phyloP scores from a whole-genome alignment of 2,329 filamentous ascomycete genomes.

The Lachnellula arida region DNA sequence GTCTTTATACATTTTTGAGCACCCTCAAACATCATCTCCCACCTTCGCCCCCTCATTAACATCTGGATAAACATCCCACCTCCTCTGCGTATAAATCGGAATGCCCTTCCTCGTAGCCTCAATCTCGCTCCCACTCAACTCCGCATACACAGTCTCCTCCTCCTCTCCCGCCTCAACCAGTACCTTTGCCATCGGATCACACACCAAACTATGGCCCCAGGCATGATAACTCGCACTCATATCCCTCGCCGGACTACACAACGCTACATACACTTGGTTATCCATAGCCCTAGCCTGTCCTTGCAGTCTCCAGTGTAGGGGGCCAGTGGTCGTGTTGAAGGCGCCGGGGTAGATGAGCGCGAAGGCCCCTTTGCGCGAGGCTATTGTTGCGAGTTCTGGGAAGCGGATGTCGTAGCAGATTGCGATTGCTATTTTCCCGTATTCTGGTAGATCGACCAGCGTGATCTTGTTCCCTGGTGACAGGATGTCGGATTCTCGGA shows the following conservation, averaged over 20 bases:
- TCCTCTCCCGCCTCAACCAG: slow-evolving; percentile 71
- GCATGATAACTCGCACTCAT: slow-evolving; percentile 75
- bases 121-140: slow-evolving; percentile 64
- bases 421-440: slow-evolving; percentile 79
- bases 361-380: slow-evolving; percentile 81
- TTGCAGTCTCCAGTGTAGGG: slow-evolving; percentile 83
- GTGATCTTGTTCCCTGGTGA: slow-evolving; percentile 81
- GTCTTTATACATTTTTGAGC: neutral
- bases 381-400: slow-evolving; percentile 86
- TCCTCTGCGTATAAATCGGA: slow-evolving; percentile 75
- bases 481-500: slow-evolving; percentile 86
- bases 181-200: slow-evolving; percentile 83
- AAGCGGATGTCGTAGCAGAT: slow-evolving; percentile 99
- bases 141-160: slow-evolving; percentile 71
- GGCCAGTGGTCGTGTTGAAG: slow-evolving; percentile 91
- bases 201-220: slow-evolving; percentile 86
- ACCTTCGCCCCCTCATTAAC: slow-evolving; percentile 56
- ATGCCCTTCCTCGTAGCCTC: slow-evolving; percentile 75
- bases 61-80: slow-evolving; percentile 95
- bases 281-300: slow-evolving; percentile 82
- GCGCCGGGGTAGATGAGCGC: slow-evolving; percentile 90
- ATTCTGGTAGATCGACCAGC: slow-evolving; percentile 79
- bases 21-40: slow-evolving; percentile 11
- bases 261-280: slow-evolving; percentile 88
- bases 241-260: slow-evolving; percentile 89